These are phyloP conservation scores for Ceratobasidium sp. DNA, from an alignment of 1,284 basidiomycete genomes.

Conservation along the genomic window DNA sequence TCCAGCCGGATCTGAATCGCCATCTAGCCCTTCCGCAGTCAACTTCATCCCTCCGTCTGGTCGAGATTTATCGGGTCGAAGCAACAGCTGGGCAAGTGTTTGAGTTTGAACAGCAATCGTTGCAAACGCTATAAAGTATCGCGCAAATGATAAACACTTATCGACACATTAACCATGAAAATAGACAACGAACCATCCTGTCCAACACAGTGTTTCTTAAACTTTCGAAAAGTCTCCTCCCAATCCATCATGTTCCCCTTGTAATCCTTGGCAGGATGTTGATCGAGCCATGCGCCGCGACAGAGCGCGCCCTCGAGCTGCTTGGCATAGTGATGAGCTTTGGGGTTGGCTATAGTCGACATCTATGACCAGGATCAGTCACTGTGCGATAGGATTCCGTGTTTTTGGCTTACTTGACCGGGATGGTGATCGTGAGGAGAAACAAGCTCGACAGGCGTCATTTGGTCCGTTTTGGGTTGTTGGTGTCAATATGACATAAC, in stretches of 20 bases:
- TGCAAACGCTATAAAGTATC: not conserved
- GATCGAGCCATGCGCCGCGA: conserved; percentile 70
- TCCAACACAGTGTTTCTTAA: conserved; percentile 80
- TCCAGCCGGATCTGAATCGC: conserved; percentile 54
- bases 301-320: conserved; percentile 72
- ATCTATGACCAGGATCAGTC: too few species aligned
- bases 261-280: conserved; percentile 66
- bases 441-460: conserved; percentile 9
- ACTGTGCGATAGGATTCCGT: too few species aligned
- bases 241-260: conserved; percentile 69
- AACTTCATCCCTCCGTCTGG: conserved; percentile 55
- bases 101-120: conserved; percentile 10
- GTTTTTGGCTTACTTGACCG: too few species aligned
- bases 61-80: conserved; percentile 54
- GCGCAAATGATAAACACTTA: too few species aligned
- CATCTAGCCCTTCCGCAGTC: conserved; percentile 50
- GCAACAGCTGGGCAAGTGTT: conserved; percentile 59
- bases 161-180: too few species aligned
- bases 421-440: conserved; percentile 9
- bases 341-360: conserved; percentile 54
- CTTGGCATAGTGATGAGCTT: conserved; percentile 75
- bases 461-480: conserved; percentile 35
- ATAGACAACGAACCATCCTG: conserved; percentile 47
- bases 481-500: conserved; percentile 28
- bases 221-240: conserved; percentile 84